Evolutionary conservation across 257 asterid species (phyloP).

Genomic region (Przewalskia tangutica): DNA sequence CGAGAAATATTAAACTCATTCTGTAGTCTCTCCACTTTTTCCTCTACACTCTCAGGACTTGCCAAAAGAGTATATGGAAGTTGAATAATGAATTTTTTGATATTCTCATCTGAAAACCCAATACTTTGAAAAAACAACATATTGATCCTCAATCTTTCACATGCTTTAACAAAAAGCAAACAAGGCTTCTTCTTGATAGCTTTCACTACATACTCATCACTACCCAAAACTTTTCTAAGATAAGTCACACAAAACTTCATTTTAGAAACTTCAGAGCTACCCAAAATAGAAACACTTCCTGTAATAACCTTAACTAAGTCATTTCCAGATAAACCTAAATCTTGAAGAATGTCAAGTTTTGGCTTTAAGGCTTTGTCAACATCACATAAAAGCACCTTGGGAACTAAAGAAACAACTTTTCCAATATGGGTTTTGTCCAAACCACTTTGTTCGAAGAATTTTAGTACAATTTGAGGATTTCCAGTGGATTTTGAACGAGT

Average conservation of each 20-base stretch:
- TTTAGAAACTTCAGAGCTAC: background rate
- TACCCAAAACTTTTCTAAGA: conserved; percentile 2
- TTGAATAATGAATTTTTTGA: background rate
- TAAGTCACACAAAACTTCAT: background rate
- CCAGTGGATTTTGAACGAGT: background rate
- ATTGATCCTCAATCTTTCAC: background rate
- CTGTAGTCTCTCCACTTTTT: background rate
- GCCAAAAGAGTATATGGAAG: background rate
- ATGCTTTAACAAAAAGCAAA: background rate
- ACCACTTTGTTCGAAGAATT: conserved; percentile 8
- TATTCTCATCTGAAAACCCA: background rate
- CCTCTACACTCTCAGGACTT: conserved; percentile 1
- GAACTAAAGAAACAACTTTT: conserved; percentile 5
- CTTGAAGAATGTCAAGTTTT: background rate
- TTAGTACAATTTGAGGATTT: conserved; percentile 5
- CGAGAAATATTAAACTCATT: background rate
- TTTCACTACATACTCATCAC: background rate
- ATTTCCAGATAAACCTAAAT: background rate
- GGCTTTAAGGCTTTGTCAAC: conserved; percentile 13
- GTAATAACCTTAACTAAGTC: background rate
- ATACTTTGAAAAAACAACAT: background rate
- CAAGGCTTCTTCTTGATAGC: background rate
- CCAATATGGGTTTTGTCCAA: conserved; percentile 2
- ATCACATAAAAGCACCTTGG: background rate
- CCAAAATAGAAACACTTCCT: background rate